A percentile compares a stretch with the other conserved stretches of the same genome.
These are phyloP conservation scores for Vaccinium corymbosum DNA, from an alignment of 148 eudicot genomes.

Conservation along the genomic window DNA sequence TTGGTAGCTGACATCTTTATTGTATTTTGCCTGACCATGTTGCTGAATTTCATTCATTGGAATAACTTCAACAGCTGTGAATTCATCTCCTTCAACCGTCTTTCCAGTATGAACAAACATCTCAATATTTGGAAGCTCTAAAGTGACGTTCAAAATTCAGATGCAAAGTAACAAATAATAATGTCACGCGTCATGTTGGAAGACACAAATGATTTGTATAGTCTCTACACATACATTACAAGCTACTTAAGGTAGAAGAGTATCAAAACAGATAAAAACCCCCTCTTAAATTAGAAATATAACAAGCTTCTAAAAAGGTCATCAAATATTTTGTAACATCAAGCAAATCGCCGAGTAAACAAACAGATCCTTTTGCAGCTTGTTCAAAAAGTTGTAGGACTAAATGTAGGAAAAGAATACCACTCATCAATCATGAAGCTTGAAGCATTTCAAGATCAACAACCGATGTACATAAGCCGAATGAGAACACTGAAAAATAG, in stretches of 20 bases:
- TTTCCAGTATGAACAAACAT: constrained; percentile 80
- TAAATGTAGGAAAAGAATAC: no score
- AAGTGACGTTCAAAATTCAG: constrained; percentile 5
- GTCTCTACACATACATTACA: background rate
- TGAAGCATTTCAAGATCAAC: no score
- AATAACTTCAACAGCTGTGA: constrained; percentile 82
- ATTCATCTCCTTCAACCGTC: constrained; percentile 79
- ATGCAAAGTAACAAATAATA: constrained; percentile 2
- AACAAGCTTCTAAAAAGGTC: background rate
- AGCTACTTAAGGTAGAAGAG: background rate
- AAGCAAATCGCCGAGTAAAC: background rate
- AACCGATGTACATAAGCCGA: no score
- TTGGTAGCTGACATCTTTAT: constrained; percentile 82
- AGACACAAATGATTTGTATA: background rate
- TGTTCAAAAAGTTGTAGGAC: no score
- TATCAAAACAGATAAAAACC: background rate
- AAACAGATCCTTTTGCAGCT: background rate
- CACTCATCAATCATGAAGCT: no score
- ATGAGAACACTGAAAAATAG: no score
- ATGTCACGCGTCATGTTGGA: background rate
- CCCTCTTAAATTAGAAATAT: background rate
- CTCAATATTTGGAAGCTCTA: constrained; percentile 68
- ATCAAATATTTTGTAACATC: background rate
- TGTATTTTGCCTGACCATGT: constrained; percentile 76
- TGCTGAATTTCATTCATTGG: constrained; percentile 70